Conservation (phyloP, 306 rosid genomes). For the Psophocarpus tetragonolobus region DNA sequence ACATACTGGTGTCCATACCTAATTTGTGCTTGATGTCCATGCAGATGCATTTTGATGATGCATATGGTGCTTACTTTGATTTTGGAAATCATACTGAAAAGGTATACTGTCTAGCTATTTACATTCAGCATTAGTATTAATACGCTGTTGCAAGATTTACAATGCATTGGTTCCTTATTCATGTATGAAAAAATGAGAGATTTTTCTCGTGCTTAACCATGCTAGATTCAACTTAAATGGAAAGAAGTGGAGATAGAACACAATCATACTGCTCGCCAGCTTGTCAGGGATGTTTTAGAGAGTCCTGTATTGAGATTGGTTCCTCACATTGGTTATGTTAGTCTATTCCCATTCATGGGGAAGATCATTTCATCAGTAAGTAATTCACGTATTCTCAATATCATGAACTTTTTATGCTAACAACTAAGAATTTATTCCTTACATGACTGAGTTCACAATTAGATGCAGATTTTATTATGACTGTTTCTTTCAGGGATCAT, state of each 20-base stretch:
- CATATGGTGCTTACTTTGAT: conserved; percentile 83
- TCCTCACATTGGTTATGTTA: conserved; percentile 87
- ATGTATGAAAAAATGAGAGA: conserved; percentile 25
- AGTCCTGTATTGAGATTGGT: conserved; percentile 69
- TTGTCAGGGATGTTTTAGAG: conserved; percentile 68
- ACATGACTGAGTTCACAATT: conserved; percentile 11
- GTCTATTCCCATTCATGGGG: conserved; percentile 86
- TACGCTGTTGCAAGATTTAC: conserved; percentile 2
- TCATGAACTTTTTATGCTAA: conserved; percentile 6
- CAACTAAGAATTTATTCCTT: not conserved
- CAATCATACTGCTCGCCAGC: conserved; percentile 55
- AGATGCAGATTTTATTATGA: conserved; percentile 9
- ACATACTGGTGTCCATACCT: conserved; percentile 26
- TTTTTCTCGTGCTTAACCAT: conserved; percentile 32
- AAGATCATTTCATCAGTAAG: conserved; percentile 87
- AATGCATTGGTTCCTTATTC: conserved; percentile 13
- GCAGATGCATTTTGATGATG: conserved; percentile 86
- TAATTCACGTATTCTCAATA: conserved; percentile 8
- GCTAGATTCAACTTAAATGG: conserved; percentile 77
- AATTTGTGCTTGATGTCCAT: conserved; percentile 40
- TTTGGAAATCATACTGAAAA: conserved; percentile 95
- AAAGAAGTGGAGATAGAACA: conserved; percentile 55
- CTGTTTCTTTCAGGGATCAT: conserved; percentile 57
- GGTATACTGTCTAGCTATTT: conserved; percentile 50
- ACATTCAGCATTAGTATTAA: not conserved